Conservation (phyloP, 495 filamentous ascomycete species). For the Halenospora varia region DNA sequence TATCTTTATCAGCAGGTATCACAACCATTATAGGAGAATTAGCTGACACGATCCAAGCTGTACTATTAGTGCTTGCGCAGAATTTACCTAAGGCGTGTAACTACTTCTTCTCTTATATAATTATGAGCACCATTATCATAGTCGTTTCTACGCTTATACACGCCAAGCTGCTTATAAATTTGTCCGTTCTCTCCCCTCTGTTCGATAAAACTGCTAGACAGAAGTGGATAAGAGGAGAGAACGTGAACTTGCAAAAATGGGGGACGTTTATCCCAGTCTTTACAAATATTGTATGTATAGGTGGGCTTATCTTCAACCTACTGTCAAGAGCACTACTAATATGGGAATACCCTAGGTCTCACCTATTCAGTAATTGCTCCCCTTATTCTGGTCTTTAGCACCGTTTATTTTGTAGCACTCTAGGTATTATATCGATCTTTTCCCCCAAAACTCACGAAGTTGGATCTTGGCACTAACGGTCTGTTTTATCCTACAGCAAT, state of each 20-base stretch:
- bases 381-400: constrained; percentile 78
- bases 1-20: constrained; percentile 73
- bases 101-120: constrained; percentile 92
- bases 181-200: constrained; percentile 7
- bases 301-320: constrained; percentile 34
- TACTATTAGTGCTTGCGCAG: constrained; percentile 61
- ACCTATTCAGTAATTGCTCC: constrained; percentile 64
- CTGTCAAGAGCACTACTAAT: background rate
- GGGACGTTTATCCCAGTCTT: constrained; percentile 83
- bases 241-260: constrained; percentile 47
- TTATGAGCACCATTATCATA: constrained; percentile 80
- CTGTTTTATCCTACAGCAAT: constrained; percentile 77
- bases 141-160: constrained; percentile 68
- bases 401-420: constrained; percentile 74
- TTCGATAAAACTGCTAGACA: constrained; percentile 1
- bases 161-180: constrained; percentile 31
- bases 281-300: constrained; percentile 78
- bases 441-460: constrained; percentile 80
- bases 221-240: background rate
- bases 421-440: constrained; percentile 93
- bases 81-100: constrained; percentile 81
- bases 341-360: constrained; percentile 2
- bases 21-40: constrained; percentile 60
- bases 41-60: constrained; percentile 50
- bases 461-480: constrained; percentile 78